Conservation (phyloP, 305 asterid genomes). For the Fraxinus velutina region DNA sequence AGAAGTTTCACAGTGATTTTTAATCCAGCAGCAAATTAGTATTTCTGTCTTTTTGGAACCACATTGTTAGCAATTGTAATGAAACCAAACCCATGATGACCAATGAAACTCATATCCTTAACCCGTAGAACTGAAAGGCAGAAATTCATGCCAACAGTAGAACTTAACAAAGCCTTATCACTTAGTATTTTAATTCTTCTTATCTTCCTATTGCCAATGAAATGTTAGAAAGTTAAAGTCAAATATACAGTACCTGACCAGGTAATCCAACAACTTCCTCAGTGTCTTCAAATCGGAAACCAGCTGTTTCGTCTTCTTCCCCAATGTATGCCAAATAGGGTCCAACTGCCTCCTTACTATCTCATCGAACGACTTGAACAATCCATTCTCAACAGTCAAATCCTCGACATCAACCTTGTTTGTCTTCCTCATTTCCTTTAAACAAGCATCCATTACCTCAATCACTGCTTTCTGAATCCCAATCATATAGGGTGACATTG, state of each 20-base stretch:
- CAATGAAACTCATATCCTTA: neutral
- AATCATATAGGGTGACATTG: slow-evolving; percentile 78
- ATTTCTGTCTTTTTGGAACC: neutral
- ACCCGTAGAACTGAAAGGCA: neutral
- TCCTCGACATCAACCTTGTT: slow-evolving; percentile 96
- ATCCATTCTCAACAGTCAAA: slow-evolving; percentile 86
- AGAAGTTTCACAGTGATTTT: neutral
- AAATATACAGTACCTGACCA: slow-evolving; percentile 55
- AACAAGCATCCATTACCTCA: slow-evolving; percentile 92
- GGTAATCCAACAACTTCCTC: slow-evolving; percentile 89
- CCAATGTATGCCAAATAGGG: slow-evolving; percentile 97
- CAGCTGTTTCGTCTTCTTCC: slow-evolving; percentile 89
- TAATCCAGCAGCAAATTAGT: slow-evolving; percentile 2
- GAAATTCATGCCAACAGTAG: neutral
- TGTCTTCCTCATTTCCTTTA: slow-evolving; percentile 94
- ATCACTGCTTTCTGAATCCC: slow-evolving; percentile 86
- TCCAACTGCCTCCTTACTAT: slow-evolving; percentile 84
- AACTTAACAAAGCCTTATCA: slow-evolving; percentile 2
- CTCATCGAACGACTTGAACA: slow-evolving; percentile 98
- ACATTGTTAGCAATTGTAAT: neutral
- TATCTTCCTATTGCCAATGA: neutral
- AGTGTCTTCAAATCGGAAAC: slow-evolving; percentile 94
- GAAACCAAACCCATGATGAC: neutral
- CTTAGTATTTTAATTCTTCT: neutral
- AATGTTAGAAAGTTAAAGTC: slow-evolving; percentile 10